These are phyloP conservation scores for Acanthamoeba royreba DNA, from an alignment of 208 protist genomes.

Conservation along the genomic window DNA sequence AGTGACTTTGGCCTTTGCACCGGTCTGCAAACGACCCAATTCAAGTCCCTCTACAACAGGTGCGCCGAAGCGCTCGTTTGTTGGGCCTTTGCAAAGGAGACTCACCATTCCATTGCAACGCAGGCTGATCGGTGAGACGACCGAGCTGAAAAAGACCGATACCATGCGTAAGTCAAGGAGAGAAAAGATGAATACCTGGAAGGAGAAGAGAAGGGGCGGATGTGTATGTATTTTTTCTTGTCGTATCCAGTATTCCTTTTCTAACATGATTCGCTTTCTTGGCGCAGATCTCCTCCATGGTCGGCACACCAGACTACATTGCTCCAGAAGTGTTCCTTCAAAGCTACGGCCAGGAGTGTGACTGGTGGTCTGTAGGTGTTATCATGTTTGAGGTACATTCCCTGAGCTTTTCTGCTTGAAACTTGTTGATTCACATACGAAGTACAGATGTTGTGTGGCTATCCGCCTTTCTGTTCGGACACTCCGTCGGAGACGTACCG, in stretches of 20 bases:
- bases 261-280: background rate
- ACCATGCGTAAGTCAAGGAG: background rate
- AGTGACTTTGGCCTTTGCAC: slow-evolving; percentile 96
- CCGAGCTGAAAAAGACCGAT: slow-evolving; percentile 18
- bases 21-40: slow-evolving; percentile 74
- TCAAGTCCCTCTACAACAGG: slow-evolving; percentile 70
- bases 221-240: background rate
- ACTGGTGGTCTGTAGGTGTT: slow-evolving; percentile 97
- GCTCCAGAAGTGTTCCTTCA: slow-evolving; percentile 92
- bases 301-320: slow-evolving; percentile 95
- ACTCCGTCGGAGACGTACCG: slow-evolving; percentile 88
- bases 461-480: slow-evolving; percentile 93
- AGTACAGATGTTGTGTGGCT: slow-evolving; percentile 89
- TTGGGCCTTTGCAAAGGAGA: background rate
- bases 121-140: slow-evolving; percentile 24
- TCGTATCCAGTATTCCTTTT: background rate
- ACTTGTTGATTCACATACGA: background rate
- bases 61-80: background rate
- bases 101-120: background rate
- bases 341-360: slow-evolving; percentile 93
- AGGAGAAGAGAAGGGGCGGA: background rate
- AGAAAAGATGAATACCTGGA: slow-evolving; percentile 44
- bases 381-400: slow-evolving; percentile 91
- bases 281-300: slow-evolving; percentile 50
- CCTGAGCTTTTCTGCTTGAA: background rate